Evolutionary conservation across 768 basidiomycete species (phyloP), one percentile per base, ranked within the genome.

Genomic region (Obba rivulosa): DNA sequence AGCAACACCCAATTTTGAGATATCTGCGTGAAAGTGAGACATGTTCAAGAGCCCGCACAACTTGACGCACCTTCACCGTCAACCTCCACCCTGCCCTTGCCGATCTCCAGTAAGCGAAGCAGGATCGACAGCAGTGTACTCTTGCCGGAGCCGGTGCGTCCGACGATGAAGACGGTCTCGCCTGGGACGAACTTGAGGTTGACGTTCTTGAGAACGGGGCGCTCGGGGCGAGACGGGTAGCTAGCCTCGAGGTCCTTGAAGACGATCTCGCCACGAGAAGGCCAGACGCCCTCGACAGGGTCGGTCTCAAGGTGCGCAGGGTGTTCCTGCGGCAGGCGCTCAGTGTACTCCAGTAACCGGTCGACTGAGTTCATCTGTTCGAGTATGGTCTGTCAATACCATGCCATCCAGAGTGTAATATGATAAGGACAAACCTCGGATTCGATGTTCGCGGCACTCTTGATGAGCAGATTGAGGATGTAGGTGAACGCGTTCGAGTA

Each of bases 101-200:
- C 34, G 24, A 46, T 34, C 23, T 46, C 45, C 10, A 46, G 11
- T 11, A 46, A 34, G 14, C 45, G 11, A 18, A 46, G 23, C 31
- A 46, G 24, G 34, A 46, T 24, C 14, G 45, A 46, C n/a, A 46
- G 34, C 35, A 46, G 37, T 35, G 45, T 46, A 39, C 45, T 46
- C 62, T 79, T 79, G 14, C 77, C 77, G 0, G 69, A 73, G 2
- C 77, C 77, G 0, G 74, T 75, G 3, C 69, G 72, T 13, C 77
- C 77, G 43, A 78, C 77, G 41, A 79, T 71, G 62, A 75, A 79
- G 0, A 77, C 77, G 39, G 69, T 76, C 49, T 78, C 77, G 2
- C 67, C 62, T 0, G 74, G 66, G 21, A 76, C 74, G n/a, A 79
- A 57, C 60, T 73, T 76, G 35, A 79, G 57, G 13, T 66, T 64